These are phyloP conservation scores for Aureobasidium vineae DNA, from an alignment of 2,329 filamentous ascomycete species.

Conservation along the genomic window DNA sequence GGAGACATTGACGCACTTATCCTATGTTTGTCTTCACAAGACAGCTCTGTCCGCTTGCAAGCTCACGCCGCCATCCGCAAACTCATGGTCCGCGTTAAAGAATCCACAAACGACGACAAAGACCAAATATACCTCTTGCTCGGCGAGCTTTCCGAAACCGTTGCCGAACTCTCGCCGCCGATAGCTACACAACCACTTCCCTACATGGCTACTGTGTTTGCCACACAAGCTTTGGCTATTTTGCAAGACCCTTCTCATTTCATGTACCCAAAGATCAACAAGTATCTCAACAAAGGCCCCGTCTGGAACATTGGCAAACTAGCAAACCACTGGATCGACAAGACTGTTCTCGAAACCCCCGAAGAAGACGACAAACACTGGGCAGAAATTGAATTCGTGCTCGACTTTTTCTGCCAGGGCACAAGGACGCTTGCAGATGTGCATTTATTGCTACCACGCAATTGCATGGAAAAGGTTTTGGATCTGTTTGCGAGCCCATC, in stretches of 20 bases:
- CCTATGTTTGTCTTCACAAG: constrained; percentile 70
- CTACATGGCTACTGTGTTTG: constrained; percentile 73
- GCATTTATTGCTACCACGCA: constrained; percentile 57
- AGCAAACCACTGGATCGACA: constrained; percentile 61
- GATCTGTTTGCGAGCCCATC: constrained; percentile 67
- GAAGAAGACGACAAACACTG: constrained; percentile 71
- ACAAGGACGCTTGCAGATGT: constrained; percentile 61
- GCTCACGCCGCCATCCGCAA: constrained; percentile 68
- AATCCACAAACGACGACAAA: constrained; percentile 70
- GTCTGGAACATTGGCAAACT: constrained; percentile 64
- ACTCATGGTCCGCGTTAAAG: constrained; percentile 54
- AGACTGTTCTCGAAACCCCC: constrained; percentile 71
- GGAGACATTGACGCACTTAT: constrained; percentile 69
- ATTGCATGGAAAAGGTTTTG: constrained; percentile 73
- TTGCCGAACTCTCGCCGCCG: constrained; percentile 51
- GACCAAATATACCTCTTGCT: constrained; percentile 77
- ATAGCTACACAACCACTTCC: constrained; percentile 51
- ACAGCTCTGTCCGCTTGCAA: constrained; percentile 75
- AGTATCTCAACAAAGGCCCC: constrained; percentile 75
- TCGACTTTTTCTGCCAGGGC: constrained; percentile 67
- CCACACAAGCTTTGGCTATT: constrained; percentile 66
- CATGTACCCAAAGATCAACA: constrained; percentile 83
- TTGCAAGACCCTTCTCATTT: constrained; percentile 74
- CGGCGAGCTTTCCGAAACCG: constrained; percentile 75
- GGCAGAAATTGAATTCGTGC: constrained; percentile 70